phyloP scores from a whole-genome alignment of 2,329 filamentous ascomycete genomes.

The Penicillium occitanis region DNA sequence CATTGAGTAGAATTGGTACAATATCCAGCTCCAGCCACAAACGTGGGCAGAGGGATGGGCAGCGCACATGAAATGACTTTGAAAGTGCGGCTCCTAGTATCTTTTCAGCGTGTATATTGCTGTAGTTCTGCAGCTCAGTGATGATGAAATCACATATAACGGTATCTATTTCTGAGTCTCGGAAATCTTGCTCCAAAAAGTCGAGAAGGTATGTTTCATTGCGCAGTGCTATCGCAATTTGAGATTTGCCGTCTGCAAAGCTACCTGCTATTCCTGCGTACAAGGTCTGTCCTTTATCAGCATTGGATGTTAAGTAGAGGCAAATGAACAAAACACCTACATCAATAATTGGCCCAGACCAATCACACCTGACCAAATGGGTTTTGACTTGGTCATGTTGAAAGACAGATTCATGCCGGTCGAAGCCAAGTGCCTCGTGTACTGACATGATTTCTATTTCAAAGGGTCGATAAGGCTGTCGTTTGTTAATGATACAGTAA shows the following conservation, averaged over 20 bases:
- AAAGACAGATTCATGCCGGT: not conserved
- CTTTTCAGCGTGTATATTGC: not conserved
- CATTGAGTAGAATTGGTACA: not conserved
- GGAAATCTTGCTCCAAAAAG: not conserved
- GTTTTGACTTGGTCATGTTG: not conserved
- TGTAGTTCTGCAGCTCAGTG: not conserved
- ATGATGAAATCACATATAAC: not conserved
- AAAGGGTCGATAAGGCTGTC: not conserved
- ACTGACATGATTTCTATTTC: not conserved
- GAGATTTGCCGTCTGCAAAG: not conserved
- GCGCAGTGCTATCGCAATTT: not conserved
- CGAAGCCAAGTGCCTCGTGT: not conserved
- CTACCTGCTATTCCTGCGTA: not conserved
- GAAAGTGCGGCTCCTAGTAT: not conserved
- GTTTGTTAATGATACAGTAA: not conserved
- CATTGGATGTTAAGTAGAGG: not conserved
- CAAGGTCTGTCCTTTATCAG: not conserved
- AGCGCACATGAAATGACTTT: not conserved
- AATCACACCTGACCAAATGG: not conserved
- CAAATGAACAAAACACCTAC: not conserved
- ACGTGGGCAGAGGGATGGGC: not conserved
- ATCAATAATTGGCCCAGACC: not conserved
- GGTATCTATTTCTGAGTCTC: not conserved
- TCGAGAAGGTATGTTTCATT: not conserved
- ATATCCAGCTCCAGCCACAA: not conserved